Conservation (phyloP, 2,329 filamentous ascomycete species). For the Pseudogymnoascus sp. region DNA sequence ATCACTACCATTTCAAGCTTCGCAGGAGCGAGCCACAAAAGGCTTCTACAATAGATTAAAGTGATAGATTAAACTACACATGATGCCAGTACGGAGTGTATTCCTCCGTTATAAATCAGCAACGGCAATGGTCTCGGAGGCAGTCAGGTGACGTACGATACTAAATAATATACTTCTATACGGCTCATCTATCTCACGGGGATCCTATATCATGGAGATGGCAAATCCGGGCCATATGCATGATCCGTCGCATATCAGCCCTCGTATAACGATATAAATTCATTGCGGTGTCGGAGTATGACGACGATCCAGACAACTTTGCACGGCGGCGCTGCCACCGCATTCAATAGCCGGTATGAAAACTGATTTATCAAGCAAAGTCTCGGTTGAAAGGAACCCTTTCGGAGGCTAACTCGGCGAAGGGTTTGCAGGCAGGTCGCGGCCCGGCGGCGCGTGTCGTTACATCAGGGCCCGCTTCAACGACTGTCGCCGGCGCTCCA, state of each 20-base stretch:
- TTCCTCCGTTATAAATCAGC: neutral
- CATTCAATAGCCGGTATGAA: neutral
- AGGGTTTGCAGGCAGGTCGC: neutral
- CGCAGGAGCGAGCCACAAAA: neutral
- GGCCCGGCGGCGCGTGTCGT: neutral
- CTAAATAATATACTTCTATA: neutral
- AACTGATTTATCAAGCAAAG: neutral
- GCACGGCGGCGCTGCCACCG: neutral
- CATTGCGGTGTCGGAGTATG: neutral
- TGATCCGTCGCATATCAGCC: neutral
- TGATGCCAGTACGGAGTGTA: neutral
- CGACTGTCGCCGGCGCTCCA: neutral
- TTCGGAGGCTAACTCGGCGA: neutral
- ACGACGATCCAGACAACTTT: neutral
- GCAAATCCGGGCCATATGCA: neutral
- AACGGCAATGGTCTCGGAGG: neutral
- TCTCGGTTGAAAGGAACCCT: neutral
- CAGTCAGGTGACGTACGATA: neutral
- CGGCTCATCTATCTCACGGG: neutral
- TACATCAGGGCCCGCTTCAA: neutral
- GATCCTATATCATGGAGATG: neutral
- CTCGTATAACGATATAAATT: neutral
- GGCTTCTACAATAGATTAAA: conserved; percentile 1
- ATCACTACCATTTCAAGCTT: neutral
- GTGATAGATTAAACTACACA: neutral